These are phyloP conservation scores for Yamadazyma songkhlaensis DNA, from an alignment of 1,139 yeast genomes.

Conservation along the genomic window DNA sequence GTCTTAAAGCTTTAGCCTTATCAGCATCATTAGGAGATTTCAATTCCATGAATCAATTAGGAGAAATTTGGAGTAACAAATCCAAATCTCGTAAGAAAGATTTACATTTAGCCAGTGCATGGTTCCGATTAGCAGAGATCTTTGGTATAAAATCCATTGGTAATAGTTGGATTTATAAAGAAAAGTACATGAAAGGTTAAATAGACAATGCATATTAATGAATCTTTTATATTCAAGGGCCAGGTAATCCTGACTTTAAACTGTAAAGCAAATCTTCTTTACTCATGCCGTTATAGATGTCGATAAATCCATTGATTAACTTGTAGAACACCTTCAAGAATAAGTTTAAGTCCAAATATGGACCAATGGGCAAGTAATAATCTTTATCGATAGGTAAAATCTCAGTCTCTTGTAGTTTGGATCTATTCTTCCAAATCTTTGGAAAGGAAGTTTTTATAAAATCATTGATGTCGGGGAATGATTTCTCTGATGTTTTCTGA, in stretches of 20 bases:
- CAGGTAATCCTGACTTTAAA: slow-evolving; percentile 18
- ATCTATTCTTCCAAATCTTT: slow-evolving; percentile 29
- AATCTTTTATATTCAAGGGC: neutral
- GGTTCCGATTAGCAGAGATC: slow-evolving; percentile 66
- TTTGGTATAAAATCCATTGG: slow-evolving; percentile 67
- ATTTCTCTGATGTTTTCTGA: slow-evolving; percentile 8
- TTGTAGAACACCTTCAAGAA: slow-evolving; percentile 29
- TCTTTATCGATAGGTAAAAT: slow-evolving; percentile 19
- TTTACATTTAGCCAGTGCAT: slow-evolving; percentile 61
- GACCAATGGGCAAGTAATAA: slow-evolving; percentile 39
- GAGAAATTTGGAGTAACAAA: slow-evolving; percentile 63
- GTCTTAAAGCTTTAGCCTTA: slow-evolving; percentile 58
- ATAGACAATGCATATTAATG: too few species aligned
- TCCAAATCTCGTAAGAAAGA: slow-evolving; percentile 59
- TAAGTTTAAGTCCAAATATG: slow-evolving; percentile 34
- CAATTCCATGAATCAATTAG: slow-evolving; percentile 70
- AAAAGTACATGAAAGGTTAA: slow-evolving; percentile 47
- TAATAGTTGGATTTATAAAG: slow-evolving; percentile 76
- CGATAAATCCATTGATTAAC: slow-evolving; percentile 31
- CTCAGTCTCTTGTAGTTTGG: slow-evolving; percentile 5
- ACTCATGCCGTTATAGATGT: slow-evolving; percentile 18
- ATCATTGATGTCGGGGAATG: slow-evolving; percentile 18
- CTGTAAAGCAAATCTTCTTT: slow-evolving; percentile 17
- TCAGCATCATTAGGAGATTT: slow-evolving; percentile 70
- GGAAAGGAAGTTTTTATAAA: slow-evolving; percentile 33